A percentile compares a stretch with the other conserved stretches of the same genome.
Conservation (phyloP, 2,329 filamentous ascomycete genomes). For the Aspergillus eucalypticola region DNA sequence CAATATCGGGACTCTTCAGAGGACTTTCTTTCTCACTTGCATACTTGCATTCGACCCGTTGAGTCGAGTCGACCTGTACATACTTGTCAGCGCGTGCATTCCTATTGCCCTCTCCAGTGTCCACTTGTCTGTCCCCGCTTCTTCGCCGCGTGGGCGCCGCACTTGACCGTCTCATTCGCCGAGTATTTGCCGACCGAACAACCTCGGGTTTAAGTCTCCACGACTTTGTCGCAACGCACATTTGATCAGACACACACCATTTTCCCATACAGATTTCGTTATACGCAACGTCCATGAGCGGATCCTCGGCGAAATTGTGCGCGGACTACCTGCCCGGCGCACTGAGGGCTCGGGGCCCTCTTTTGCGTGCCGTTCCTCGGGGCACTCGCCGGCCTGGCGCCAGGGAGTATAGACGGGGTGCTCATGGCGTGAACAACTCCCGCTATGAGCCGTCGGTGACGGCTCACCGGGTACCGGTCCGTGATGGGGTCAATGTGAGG, state of each 20-base stretch:
- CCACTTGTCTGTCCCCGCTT: not conserved
- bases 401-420: constrained; percentile 19
- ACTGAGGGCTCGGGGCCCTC: constrained; percentile 23
- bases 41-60: not conserved
- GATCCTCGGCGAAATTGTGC: constrained; percentile 33
- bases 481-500: constrained; percentile 2
- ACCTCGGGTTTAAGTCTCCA: constrained; percentile 1
- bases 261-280: not conserved
- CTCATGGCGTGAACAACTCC: constrained; percentile 14
- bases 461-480: not conserved
- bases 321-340: constrained; percentile 31
- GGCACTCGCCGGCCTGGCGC: constrained; percentile 20
- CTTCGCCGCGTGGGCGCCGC: constrained; percentile 12
- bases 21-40: not conserved
- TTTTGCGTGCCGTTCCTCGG: constrained; percentile 22
- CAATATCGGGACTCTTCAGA: not conserved
- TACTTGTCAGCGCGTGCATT: not conserved
- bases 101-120: not conserved
- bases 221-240: constrained; percentile 5
- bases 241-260: not conserved
- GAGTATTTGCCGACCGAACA: constrained; percentile 16
- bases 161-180: constrained; percentile 11
- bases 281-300: constrained; percentile 28
- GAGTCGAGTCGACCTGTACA: not conserved
- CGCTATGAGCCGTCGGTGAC: not conserved